Percentiles rank a stretch among this genome's conserved stretches.
phyloP scores from a whole-genome alignment of 129 eudicot genomes.

The Cynara cardunculus region DNA sequence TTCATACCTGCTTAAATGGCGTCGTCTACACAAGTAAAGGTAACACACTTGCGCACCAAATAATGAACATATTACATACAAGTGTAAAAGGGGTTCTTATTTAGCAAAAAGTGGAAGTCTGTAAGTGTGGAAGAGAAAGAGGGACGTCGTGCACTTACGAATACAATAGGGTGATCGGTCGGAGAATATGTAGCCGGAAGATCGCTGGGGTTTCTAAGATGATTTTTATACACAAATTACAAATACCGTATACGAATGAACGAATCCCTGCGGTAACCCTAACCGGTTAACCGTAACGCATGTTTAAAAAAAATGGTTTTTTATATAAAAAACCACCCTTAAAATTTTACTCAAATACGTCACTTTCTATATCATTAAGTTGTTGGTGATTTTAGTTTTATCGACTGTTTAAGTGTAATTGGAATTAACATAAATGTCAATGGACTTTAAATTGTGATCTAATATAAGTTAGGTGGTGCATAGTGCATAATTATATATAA shows the following conservation, averaged over 20 bases:
- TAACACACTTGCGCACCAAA: not conserved
- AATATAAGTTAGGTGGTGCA: too few relatives aligned
- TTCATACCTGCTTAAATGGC: not conserved
- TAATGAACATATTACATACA: not conserved
- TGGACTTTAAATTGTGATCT: too few relatives aligned
- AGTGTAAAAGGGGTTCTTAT: not conserved
- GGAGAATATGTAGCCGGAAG: conserved; percentile 3
- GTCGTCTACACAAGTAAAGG: not conserved
- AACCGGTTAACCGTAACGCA: too few relatives aligned
- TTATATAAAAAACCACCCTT: too few relatives aligned
- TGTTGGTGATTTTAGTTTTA: too few relatives aligned
- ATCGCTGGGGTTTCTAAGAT: not conserved
- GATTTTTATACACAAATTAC: not conserved
- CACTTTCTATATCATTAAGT: too few relatives aligned
- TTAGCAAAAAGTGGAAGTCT: not conserved
- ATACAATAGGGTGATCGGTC: not conserved
- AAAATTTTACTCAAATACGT: too few relatives aligned
- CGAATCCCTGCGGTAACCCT: not conserved
- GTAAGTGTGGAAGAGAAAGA: not conserved
- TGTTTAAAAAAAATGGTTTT: too few relatives aligned
- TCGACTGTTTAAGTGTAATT: too few relatives aligned
- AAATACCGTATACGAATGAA: not conserved
- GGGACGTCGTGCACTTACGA: not conserved
- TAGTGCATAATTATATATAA: too few relatives aligned
- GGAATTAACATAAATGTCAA: too few relatives aligned